These are phyloP conservation scores for Conoideocrella luteorostrata DNA, from an alignment of 2,329 filamentous ascomycete species.

Conservation along the genomic window DNA sequence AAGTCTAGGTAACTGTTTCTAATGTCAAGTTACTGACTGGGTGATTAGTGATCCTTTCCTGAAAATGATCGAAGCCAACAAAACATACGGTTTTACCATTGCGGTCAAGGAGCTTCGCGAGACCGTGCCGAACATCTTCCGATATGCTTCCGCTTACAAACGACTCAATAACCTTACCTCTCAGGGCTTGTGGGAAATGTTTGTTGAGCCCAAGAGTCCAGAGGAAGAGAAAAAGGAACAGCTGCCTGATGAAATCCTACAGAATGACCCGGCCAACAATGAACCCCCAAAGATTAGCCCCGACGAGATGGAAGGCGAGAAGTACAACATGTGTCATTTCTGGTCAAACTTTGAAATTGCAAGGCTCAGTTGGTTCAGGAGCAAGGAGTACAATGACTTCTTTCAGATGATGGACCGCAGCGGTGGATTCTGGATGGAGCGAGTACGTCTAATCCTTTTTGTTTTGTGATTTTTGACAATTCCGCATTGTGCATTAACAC, in stretches of 20 bases:
- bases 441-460: constrained; percentile 48
- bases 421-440: constrained; percentile 98
- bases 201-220: constrained; percentile 69
- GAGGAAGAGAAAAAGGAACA: constrained; percentile 59
- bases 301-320: constrained; percentile 93
- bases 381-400: constrained; percentile 95
- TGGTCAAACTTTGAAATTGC: constrained; percentile 99
- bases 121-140: constrained; percentile 97
- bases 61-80: constrained; percentile 89
- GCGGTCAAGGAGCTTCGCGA: constrained; percentile 97
- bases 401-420: constrained; percentile 98
- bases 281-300: constrained; percentile 76
- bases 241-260: constrained; percentile 74
- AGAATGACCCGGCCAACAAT: constrained; percentile 64
- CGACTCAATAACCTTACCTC: constrained; percentile 84
- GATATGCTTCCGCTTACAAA: constrained; percentile 97
- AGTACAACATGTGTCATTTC: constrained; percentile 99
- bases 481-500: constrained; percentile 17
- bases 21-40: background rate
- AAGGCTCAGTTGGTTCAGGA: constrained; percentile 88
- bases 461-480: background rate
- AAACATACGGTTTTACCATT: constrained; percentile 98
- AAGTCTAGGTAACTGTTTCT: background rate
- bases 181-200: constrained; percentile 98
- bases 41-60: constrained; percentile 70